A percentile compares a stretch with the other conserved stretches of the same genome.
Evolutionary conservation across 2,329 filamentous ascomycete species (phyloP).

Genomic region (Orbilia javanica): DNA sequence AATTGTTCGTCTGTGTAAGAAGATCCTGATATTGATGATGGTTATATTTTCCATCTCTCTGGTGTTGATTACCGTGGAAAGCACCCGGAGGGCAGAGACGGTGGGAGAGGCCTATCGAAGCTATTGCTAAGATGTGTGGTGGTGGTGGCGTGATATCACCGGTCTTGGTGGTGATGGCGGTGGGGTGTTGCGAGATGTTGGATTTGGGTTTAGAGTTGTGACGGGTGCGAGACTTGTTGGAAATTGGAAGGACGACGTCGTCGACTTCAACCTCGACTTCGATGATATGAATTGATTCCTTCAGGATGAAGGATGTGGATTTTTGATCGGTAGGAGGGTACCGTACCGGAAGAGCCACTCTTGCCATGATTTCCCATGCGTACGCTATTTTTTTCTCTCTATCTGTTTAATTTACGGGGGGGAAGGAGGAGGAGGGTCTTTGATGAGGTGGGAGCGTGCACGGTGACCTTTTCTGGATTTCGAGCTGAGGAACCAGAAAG

Average conservation of each 20-base stretch:
- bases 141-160: neutral
- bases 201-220: conserved; percentile 15
- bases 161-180: neutral
- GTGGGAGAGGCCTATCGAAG: conserved; percentile 4
- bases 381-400: neutral
- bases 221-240: neutral
- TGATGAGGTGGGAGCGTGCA: neutral
- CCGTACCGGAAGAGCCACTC: neutral
- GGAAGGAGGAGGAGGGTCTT: neutral
- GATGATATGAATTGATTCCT: conserved; percentile 16
- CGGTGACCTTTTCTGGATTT: neutral
- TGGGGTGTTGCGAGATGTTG: conserved; percentile 15
- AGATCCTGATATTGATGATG: too few relatives aligned
- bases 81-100: neutral
- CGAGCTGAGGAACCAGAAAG: neutral
- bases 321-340: neutral
- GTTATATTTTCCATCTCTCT: neutral
- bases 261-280: conserved; percentile 12
- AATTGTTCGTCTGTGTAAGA: conserved; percentile 7
- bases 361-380: neutral
- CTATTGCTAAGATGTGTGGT: conserved; percentile 6
- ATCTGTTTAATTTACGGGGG: neutral
- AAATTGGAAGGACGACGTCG: neutral
- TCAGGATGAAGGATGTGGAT: neutral
- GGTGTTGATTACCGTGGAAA: neutral